Base-by-base conservation (phyloP, 352 stramenopile genomes). In the Globisporangium megalacanthum region DNA sequence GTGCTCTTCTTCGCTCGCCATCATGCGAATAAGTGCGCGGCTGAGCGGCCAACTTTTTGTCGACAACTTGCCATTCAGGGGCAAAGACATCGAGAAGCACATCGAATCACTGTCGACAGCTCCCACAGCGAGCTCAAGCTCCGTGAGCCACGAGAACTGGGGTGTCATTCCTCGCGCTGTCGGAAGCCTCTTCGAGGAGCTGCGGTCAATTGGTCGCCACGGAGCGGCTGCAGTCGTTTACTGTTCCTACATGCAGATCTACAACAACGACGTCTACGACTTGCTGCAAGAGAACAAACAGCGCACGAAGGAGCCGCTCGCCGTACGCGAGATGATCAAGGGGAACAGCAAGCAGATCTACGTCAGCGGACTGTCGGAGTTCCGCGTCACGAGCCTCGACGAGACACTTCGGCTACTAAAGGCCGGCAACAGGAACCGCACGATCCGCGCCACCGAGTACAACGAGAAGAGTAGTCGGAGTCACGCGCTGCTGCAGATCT, bases 241-340 rank as follows among this genome's bases (percentile, higher is more conserved):
- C 62, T 92, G 84, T 56, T 96, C 88, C 35, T 95, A 95, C 57
- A 92, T 97, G 72, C 88, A 97, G 54, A 89, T 97, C 56, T 97
- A 97, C 77, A 89, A 90, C 60, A 92, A 90, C 56, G 78, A 92
- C 49, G 72, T 92, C 4, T 90, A 73, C 49, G 82, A 92, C 39
- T 60, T 92, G 49, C 68, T 92, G 0, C 79, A 88, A 33, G 66
- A 83, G 33, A 87, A 79, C 49, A 76, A 79, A n/a, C 57, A 70
- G 33, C 66, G 72, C 8, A 79, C 76, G 64, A 77, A 83, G 20
- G 71, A 82, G 19, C 65, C 75, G 10, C 68, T 88, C 20, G 59
- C 66, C 19, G 73, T 86, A 17, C 74, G 75, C 31, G 74, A 87
- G 66, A 76, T 86, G 75, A 85, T 84, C 58, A 87, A 92, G 49